These are phyloP conservation scores for Curvularia lunata DNA, from an alignment of 2,329 filamentous ascomycete species.

Conservation along the genomic window DNA sequence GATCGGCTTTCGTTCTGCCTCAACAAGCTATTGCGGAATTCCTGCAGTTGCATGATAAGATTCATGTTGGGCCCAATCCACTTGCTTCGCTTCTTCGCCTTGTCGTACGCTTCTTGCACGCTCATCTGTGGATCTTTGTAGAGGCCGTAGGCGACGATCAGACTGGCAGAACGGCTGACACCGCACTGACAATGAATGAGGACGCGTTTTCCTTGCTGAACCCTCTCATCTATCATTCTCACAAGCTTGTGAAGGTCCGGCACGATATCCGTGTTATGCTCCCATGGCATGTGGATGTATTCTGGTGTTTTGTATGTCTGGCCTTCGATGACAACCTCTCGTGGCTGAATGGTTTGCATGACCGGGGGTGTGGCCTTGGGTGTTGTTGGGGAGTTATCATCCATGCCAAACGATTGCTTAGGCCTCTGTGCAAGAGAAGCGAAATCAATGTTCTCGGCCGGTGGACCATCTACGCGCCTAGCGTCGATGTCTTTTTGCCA, in stretches of 20 bases:
- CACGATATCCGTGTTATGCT: constrained; percentile 86
- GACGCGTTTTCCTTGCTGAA: constrained; percentile 76
- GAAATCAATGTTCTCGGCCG: constrained; percentile 46
- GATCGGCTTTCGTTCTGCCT: constrained; percentile 43
- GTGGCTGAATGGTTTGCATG: constrained; percentile 36
- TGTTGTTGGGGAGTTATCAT: constrained; percentile 54
- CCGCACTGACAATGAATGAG: constrained; percentile 86
- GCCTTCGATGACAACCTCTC: constrained; percentile 34
- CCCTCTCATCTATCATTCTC: constrained; percentile 75
- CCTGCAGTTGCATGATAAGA: constrained; percentile 85
- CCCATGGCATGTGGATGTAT: constrained; percentile 87
- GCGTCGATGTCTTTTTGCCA: constrained; percentile 47
- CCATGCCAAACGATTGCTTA: constrained; percentile 37
- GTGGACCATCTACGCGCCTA: constrained; percentile 44
- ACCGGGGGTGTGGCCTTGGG: constrained; percentile 61
- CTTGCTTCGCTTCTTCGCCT: constrained; percentile 78
- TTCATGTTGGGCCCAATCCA: constrained; percentile 96
- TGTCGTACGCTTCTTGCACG: constrained; percentile 83
- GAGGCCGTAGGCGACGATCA: constrained; percentile 85
- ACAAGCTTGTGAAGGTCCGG: constrained; percentile 77
- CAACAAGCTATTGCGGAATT: constrained; percentile 66
- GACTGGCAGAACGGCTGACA: constrained; percentile 81
- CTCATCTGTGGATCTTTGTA: constrained; percentile 78
- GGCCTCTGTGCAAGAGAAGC: constrained; percentile 37
- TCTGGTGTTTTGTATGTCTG: constrained; percentile 63